These are phyloP conservation scores for Fusarium liriodendri DNA, from an alignment of 2,329 filamentous ascomycete species.

Conservation along the genomic window DNA sequence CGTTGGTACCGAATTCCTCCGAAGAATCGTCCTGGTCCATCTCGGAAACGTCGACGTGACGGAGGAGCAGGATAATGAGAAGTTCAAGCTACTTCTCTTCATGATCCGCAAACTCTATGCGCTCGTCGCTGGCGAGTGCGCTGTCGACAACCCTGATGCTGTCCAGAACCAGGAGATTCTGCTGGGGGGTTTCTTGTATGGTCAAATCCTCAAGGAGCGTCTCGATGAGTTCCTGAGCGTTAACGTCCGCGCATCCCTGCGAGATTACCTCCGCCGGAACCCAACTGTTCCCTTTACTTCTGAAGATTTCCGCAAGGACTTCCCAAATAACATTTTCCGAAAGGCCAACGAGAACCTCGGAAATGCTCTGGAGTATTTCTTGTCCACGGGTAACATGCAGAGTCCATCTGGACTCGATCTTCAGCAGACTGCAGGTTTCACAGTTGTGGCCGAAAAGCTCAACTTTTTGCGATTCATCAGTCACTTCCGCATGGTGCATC, in stretches of 20 bases:
- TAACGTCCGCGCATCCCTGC: slow-evolving; percentile 62
- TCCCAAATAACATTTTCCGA: slow-evolving; percentile 80
- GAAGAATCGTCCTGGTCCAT: slow-evolving; percentile 91
- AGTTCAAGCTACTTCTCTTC: slow-evolving; percentile 93
- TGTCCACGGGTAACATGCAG: slow-evolving; percentile 93
- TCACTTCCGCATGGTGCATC: slow-evolving; percentile 98
- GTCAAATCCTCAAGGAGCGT: slow-evolving; percentile 94
- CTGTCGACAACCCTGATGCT: slow-evolving; percentile 95
- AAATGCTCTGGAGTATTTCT: slow-evolving; percentile 89
- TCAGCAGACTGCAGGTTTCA: slow-evolving; percentile 95
- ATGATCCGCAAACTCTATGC: slow-evolving; percentile 97
- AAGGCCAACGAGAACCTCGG: slow-evolving; percentile 91
- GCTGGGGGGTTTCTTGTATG: slow-evolving; percentile 92
- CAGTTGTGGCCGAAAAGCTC: slow-evolving; percentile 97
- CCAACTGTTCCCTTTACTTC: slow-evolving; percentile 80
- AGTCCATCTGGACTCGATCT: slow-evolving; percentile 93
- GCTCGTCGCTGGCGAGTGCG: slow-evolving; percentile 90
- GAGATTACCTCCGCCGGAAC: slow-evolving; percentile 67
- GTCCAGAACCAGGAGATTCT: slow-evolving; percentile 96
- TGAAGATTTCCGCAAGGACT: slow-evolving; percentile 81
- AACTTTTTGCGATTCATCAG: slow-evolving; percentile 99
- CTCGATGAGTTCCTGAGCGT: slow-evolving; percentile 86
- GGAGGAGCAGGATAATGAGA: slow-evolving; percentile 86
- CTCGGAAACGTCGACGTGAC: slow-evolving; percentile 88
- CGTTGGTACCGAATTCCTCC: slow-evolving; percentile 89